Percentiles rank a stretch among this genome's conserved stretches.
Evolutionary conservation across 2,329 filamentous ascomycete genomes (phyloP).

Genomic region (Xylaria hypoxylon): DNA sequence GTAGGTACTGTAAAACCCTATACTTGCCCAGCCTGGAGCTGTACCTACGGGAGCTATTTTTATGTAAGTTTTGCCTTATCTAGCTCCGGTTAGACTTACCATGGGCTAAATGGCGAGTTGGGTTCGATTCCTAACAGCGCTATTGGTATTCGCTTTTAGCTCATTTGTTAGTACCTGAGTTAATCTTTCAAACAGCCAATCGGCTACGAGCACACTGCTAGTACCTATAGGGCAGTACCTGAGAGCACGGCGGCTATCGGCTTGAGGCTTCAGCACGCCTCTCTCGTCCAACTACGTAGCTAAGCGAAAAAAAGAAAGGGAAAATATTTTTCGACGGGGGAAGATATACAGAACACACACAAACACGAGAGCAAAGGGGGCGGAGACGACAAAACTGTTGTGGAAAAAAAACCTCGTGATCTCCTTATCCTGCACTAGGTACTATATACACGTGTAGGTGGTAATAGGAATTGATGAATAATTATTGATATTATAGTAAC

Average conservation of each 20-base stretch:
- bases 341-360: neutral
- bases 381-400: neutral
- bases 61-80: conserved; percentile 31
- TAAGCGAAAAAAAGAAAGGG: conserved; percentile 17
- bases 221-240: neutral
- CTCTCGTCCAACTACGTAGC: conserved; percentile 10
- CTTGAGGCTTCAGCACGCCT: conserved; percentile 21
- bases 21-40: too few species aligned
- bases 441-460: too few species aligned
- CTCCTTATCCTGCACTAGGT: too few species aligned
- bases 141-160: too few species aligned
- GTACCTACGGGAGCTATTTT: conserved; percentile 27
- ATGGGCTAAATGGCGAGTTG: too few species aligned
- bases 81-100: too few species aligned
- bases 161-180: neutral
- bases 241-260: conserved; percentile 17
- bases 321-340: conserved; percentile 1
- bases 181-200: conserved; percentile 17
- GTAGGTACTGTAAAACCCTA: too few species aligned
- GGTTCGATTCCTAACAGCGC: too few species aligned
- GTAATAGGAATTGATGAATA: neutral
- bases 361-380: neutral
- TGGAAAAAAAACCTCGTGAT: neutral
- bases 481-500: neutral
- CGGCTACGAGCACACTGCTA: conserved; percentile 17